Conservation (phyloP, 2,329 filamentous ascomycete species). For the Colletotrichum orbiculare region DNA sequence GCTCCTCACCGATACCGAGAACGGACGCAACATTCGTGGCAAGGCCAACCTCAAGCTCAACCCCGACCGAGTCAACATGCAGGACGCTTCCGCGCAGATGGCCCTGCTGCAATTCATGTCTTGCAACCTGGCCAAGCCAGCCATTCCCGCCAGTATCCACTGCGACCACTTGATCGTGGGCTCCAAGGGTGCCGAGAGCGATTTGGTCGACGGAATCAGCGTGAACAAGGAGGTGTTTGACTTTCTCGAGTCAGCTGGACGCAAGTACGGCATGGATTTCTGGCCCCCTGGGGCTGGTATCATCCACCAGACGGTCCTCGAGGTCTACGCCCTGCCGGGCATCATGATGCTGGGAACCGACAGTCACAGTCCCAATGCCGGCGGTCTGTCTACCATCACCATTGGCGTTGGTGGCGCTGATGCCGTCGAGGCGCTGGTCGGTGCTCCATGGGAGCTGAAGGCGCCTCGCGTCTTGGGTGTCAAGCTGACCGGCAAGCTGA, state of each 20-base stretch:
- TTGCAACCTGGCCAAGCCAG: constrained; percentile 87
- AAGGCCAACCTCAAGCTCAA: constrained; percentile 95
- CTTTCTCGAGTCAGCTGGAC: constrained; percentile 92
- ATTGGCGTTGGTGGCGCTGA: constrained; percentile 98
- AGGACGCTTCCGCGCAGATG: constrained; percentile 99
- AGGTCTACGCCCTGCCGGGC: constrained; percentile 97
- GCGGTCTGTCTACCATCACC: constrained; percentile 90
- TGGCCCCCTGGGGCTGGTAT: constrained; percentile 95
- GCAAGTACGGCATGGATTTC: constrained; percentile 94
- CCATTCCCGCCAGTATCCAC: constrained; percentile 96
- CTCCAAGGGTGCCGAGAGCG: constrained; percentile 86
- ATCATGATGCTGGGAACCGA: constrained; percentile 99
- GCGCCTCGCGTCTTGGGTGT: constrained; percentile 92
- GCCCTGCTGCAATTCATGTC: constrained; percentile 98
- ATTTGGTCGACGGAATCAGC: constrained; percentile 85
- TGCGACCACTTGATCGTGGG: constrained; percentile 99
- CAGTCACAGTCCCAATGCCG: constrained; percentile 97
- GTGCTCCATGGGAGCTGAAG: constrained; percentile 97
- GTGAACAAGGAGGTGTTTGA: constrained; percentile 98
- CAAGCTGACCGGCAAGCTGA: constrained; percentile 82
- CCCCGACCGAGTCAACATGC: constrained; percentile 98
- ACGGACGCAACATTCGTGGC: constrained; percentile 86
- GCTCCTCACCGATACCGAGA: constrained; percentile 82
- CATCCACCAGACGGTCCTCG: constrained; percentile 96
- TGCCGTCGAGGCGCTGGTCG: constrained; percentile 95